Percentiles rank a stretch among this genome's conserved stretches.
Evolutionary conservation across 140 eudicot genomes (phyloP).

Genomic region (Erigeron philadelphicus): DNA sequence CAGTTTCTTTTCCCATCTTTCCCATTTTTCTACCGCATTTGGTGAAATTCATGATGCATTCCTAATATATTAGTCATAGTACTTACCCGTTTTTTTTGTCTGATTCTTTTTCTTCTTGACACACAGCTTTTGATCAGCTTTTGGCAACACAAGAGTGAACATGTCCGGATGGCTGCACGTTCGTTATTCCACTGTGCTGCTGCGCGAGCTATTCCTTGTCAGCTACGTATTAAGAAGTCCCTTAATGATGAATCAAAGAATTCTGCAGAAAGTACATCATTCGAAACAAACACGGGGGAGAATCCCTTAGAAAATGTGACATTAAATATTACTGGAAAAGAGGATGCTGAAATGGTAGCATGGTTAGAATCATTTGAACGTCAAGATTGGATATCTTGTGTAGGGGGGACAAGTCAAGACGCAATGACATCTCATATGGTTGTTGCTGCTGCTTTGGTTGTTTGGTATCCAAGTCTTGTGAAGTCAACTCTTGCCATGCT

Average conservation of each 20-base stretch:
- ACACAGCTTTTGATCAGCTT: slow-evolving; percentile 82
- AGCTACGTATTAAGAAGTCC: slow-evolving; percentile 51
- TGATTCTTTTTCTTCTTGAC: slow-evolving; percentile 11
- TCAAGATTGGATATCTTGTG: slow-evolving; percentile 95
- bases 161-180: slow-evolving; percentile 96
- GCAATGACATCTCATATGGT: slow-evolving; percentile 90
- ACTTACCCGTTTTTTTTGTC: not conserved
- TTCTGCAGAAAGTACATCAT: slow-evolving; percentile 22
- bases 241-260: slow-evolving; percentile 23
- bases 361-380: slow-evolving; percentile 93
- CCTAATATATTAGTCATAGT: not conserved
- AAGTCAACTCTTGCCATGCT: slow-evolving; percentile 60
- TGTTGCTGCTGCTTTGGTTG: slow-evolving; percentile 90
- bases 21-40: not conserved
- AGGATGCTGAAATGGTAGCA: slow-evolving; percentile 58
- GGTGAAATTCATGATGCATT: slow-evolving; percentile 2
- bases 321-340: slow-evolving; percentile 18
- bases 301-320: slow-evolving; percentile 11
- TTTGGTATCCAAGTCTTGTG: slow-evolving; percentile 98
- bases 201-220: slow-evolving; percentile 82
- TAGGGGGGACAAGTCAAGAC: slow-evolving; percentile 90
- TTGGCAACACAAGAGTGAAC: slow-evolving; percentile 94
- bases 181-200: slow-evolving; percentile 97
- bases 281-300: slow-evolving; percentile 20
- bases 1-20: not conserved